These are phyloP conservation scores for Sungouiella blattae DNA, from an alignment of 805 yeast species.

Conservation along the genomic window DNA sequence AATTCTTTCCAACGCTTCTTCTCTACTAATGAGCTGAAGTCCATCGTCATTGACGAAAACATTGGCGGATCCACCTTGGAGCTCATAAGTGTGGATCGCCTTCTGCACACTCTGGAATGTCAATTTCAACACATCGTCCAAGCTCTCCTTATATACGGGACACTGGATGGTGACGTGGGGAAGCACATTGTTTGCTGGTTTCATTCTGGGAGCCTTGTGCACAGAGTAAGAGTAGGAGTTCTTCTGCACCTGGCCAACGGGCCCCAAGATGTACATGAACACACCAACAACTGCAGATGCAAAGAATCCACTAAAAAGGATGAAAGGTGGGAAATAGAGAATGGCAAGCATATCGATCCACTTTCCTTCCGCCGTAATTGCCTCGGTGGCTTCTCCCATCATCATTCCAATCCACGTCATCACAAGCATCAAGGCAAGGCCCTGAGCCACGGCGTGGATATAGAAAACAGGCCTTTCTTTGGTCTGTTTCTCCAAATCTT, in stretches of 20 bases:
- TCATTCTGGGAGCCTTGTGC: background rate
- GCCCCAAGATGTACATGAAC: background rate
- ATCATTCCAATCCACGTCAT: background rate
- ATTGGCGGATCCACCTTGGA: slow-evolving; percentile 1
- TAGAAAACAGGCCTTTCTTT: slow-evolving; percentile 1
- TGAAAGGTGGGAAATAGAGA: background rate
- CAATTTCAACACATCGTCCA: background rate
- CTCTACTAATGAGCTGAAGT: background rate
- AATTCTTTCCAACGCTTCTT: background rate
- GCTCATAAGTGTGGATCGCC: background rate
- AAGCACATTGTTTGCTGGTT: background rate
- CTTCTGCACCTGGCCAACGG: background rate
- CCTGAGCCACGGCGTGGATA: background rate
- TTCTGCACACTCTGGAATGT: background rate
- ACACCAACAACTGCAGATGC: slow-evolving; percentile 1
- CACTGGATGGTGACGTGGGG: slow-evolving; percentile 1
- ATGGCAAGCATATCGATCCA: background rate
- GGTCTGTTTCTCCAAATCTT: background rate
- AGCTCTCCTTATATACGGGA: slow-evolving; percentile 1
- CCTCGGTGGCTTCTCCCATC: background rate
- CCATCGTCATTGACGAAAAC: slow-evolving; percentile 2
- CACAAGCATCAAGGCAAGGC: background rate
- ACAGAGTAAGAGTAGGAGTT: slow-evolving; percentile 1
- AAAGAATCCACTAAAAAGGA: slow-evolving; percentile 1
- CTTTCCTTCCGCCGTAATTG: background rate